Evolutionary conservation across 1,284 basidiomycete genomes (phyloP).

Genomic region (Moesziomyces antarcticus): DNA sequence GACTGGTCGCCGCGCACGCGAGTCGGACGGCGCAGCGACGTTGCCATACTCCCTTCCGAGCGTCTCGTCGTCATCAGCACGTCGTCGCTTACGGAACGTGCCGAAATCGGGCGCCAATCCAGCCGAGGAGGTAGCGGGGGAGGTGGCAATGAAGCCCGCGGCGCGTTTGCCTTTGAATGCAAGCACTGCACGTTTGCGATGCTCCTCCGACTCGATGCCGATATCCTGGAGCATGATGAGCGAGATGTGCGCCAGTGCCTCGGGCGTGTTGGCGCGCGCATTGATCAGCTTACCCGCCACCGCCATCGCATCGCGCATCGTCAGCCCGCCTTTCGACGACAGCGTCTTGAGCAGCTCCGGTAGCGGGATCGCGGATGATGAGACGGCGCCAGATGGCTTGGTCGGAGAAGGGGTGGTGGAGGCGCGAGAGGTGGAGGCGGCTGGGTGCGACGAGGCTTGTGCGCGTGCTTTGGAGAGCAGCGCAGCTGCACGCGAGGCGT

Average conservation of each 20-base stretch:
- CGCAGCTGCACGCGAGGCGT: constrained; percentile 41
- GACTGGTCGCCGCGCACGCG: constrained; percentile 9
- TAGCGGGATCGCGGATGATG: constrained; percentile 22
- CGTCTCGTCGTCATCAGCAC: constrained; percentile 44
- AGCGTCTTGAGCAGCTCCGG: constrained; percentile 48
- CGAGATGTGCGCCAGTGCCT: constrained; percentile 39
- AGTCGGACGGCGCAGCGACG: constrained; percentile 23
- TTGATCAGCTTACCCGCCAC: constrained; percentile 57
- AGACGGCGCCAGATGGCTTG: constrained; percentile 5
- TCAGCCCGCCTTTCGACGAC: constrained; percentile 40
- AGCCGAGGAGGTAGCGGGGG: constrained; percentile 1
- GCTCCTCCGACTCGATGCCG: constrained; percentile 49
- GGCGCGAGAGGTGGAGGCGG: constrained; percentile 25
- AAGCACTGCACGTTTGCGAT: constrained; percentile 43
- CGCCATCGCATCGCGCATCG: constrained; percentile 54
- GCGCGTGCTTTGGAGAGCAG: constrained; percentile 41
- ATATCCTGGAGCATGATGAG: constrained; percentile 49
- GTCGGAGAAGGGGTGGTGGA: constrained; percentile 21
- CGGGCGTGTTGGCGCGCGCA: constrained; percentile 43
- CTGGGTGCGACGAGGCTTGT: constrained; percentile 31
- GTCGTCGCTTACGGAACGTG: constrained; percentile 23
- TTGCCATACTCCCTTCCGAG: constrained; percentile 57
- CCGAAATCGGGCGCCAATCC: constrained; percentile 37
- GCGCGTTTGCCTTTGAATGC: constrained; percentile 54
- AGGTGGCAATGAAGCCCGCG: constrained; percentile 26